Evolutionary conservation across 768 basidiomycete species (phyloP), one percentile per base, ranked within the genome.

Genomic region (Suillus plorans): DNA sequence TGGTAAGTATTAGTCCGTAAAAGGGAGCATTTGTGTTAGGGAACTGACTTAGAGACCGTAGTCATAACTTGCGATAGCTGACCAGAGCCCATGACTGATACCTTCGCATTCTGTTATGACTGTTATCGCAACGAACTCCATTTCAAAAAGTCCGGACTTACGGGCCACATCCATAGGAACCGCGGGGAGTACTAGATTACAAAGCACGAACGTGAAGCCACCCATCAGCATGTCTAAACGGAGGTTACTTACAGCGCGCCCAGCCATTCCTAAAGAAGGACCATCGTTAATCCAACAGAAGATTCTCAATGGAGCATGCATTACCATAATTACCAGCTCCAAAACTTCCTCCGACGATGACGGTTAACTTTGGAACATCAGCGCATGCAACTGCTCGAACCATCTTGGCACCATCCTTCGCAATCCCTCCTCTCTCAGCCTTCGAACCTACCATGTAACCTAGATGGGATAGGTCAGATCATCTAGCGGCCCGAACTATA

Each of bases 151-250:
- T 47, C 41, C 5, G 53, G 42, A 79, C 90, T 71, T 77, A 93
- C 92, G 64, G 95, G 95, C 96, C 96, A 98, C 94, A 95, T 96
- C 92, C 94, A 98, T 60, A 98, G 77, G 84, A 98, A 97, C 65
- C 94, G 84, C 20, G 96, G 95, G 5, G 92, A 94, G 77, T 97
- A 98, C 89, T 95, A 60, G 9, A 58, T 68, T 58, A 57, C 49
- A 59, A 50, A 60, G 18, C 10, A 42, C 41, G 41, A 41, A 25
- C 57, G 12, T 59, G 68, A 60, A 58, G 42, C 58, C 47, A 63
- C 41, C 16, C 18, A 53, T 25, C 9, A 25, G 10, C 41, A 59
- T 55, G 5, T 20, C 34, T 36, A 52, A 42, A 52, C 36, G 41
- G 25, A 59, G 58, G 58, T 42, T 25, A 39, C 91, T 80, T 74